These are phyloP conservation scores for Endotrypanum monterogeii DNA, from an alignment of 208 protist genomes.

Conservation along the genomic window DNA sequence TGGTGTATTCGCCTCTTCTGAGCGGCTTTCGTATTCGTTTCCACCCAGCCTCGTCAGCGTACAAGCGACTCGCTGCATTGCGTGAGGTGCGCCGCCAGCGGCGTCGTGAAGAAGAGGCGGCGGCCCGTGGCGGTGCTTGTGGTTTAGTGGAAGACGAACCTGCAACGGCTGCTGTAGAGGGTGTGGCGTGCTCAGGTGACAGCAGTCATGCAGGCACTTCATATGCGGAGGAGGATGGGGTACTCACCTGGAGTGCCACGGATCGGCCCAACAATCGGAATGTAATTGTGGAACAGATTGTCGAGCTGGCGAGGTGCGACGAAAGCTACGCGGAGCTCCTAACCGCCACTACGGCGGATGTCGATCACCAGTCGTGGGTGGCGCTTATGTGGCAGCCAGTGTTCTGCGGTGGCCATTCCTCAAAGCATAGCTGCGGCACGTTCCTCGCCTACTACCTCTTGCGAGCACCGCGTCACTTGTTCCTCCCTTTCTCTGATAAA, in stretches of 20 bases:
- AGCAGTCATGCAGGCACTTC: conserved; percentile 1
- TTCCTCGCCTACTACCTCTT: conserved; percentile 88
- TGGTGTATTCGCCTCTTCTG: conserved; percentile 83
- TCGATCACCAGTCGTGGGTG: conserved; percentile 87
- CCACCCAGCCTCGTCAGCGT: conserved; percentile 55
- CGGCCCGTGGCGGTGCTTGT: background rate
- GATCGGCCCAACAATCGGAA: conserved; percentile 84
- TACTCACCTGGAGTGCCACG: conserved; percentile 74
- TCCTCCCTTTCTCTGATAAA: conserved; percentile 42
- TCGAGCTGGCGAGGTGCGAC: conserved; percentile 64
- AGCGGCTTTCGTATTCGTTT: conserved; percentile 86
- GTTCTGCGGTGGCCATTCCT: conserved; percentile 74
- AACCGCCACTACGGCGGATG: conserved; percentile 65
- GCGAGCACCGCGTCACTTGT: conserved; percentile 71
- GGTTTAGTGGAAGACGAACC: background rate
- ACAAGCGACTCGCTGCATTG: conserved; percentile 50
- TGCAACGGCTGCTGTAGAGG: background rate
- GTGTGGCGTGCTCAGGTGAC: background rate
- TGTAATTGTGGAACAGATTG: conserved; percentile 68
- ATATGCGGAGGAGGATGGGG: conserved; percentile 42
- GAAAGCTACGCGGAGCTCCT: conserved; percentile 64
- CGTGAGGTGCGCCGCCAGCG: conserved; percentile 36
- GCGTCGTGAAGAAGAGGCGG: conserved; percentile 16
- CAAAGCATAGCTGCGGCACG: conserved; percentile 82
- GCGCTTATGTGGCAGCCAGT: conserved; percentile 88